A percentile compares a stretch with the other conserved stretches of the same genome.
Conservation (phyloP, 148 eudicot species). For the Fallopia convolvulus region DNA sequence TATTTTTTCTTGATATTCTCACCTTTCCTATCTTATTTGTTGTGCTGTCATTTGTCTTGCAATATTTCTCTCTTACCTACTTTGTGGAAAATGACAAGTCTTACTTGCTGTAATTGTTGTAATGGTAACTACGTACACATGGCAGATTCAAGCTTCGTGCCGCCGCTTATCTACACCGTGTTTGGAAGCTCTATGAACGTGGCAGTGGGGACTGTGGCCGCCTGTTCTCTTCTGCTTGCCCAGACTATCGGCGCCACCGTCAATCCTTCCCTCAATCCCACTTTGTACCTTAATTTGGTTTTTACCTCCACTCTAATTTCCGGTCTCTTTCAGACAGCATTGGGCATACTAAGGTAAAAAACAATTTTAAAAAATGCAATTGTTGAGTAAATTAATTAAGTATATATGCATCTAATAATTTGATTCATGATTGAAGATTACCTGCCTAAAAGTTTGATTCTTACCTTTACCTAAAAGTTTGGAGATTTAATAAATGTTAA, state of each 20-base stretch:
- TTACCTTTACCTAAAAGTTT: background rate
- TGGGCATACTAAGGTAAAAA: constrained; percentile 66
- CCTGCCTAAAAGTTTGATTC: no score
- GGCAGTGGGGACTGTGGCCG: constrained; percentile 84
- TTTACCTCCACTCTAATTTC: constrained; percentile 71
- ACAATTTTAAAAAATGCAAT: background rate
- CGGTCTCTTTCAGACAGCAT: constrained; percentile 50
- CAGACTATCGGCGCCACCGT: constrained; percentile 39
- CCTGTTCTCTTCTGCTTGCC: constrained; percentile 55
- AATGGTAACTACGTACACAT: background rate
- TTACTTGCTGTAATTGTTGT: background rate
- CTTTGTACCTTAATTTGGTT: constrained; percentile 50
- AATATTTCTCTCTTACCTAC: background rate
- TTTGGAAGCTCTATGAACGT: constrained; percentile 77
- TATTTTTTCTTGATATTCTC: background rate
- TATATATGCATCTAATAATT: no score
- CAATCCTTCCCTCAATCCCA: constrained; percentile 25
- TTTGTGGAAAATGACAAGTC: background rate
- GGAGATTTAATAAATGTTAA: background rate
- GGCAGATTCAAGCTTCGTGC: constrained; percentile 85
- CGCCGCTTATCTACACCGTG: constrained; percentile 62
- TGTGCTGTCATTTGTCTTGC: background rate
- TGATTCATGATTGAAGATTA: no score
- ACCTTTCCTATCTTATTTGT: background rate
- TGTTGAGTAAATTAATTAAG: background rate